A percentile compares a stretch with the other conserved stretches of the same genome.
These are phyloP conservation scores for Cicer cuneatum DNA, from an alignment of 306 rosid genomes.

Conservation along the genomic window DNA sequence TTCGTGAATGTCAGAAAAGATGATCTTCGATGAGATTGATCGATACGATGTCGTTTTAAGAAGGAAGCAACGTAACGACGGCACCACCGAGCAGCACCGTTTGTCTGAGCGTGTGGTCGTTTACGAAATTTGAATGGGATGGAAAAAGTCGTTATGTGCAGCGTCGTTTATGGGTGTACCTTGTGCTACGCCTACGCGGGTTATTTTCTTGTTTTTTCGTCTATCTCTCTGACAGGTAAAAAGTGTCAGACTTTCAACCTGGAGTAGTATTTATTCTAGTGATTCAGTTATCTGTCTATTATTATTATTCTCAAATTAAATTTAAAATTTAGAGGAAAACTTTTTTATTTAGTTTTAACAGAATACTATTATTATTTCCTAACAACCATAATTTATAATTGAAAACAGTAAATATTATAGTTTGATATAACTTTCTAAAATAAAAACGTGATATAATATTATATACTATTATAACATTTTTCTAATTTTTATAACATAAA, in stretches of 20 bases:
- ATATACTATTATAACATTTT: too few species aligned
- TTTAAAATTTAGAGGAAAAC: too few species aligned
- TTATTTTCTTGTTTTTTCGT: neutral
- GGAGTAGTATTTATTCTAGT: too few species aligned
- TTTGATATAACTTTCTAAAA: too few species aligned
- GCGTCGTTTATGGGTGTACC: conserved; percentile 44
- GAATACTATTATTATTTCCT: too few species aligned
- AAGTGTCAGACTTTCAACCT: neutral
- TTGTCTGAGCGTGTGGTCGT: conserved; percentile 45
- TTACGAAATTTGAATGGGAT: neutral
- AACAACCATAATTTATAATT: too few species aligned
- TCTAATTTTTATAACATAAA: too few species aligned
- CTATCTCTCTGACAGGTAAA: neutral
- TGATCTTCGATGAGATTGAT: conserved; percentile 26
- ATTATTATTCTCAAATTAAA: too few species aligned
- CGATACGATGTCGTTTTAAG: conserved; percentile 23
- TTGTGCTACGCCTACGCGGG: conserved; percentile 35
- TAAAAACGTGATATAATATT: too few species aligned
- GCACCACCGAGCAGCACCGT: conserved; percentile 33
- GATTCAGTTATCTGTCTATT: too few species aligned
- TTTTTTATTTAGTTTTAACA: too few species aligned
- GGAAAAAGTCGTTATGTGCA: conserved; percentile 24
- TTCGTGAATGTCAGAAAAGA: conserved; percentile 9
- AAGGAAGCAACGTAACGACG: conserved; percentile 35
- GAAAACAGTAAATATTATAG: too few species aligned